Conservation (phyloP, 106 monocot species). For the Amphibolis antarctica region DNA sequence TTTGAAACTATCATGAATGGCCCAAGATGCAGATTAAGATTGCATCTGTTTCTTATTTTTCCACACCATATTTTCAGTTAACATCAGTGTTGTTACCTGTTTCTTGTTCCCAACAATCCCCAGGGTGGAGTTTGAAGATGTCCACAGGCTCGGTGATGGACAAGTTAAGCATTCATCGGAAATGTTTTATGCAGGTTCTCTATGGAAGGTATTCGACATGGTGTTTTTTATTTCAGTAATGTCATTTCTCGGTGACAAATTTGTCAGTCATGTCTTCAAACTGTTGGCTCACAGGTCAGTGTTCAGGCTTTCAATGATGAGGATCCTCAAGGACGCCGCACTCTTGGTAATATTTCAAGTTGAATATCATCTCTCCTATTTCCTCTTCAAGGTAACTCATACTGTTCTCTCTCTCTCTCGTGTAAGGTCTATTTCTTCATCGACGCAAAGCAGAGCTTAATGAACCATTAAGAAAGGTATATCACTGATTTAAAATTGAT, state of each 20-base stretch:
- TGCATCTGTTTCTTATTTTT: no score
- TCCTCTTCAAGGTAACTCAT: background rate
- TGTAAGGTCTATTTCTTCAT: constrained; percentile 85
- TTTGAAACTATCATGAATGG: background rate
- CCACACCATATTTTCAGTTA: no score
- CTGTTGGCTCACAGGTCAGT: constrained; percentile 47
- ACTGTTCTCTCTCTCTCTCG: background rate
- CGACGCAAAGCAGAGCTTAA: constrained; percentile 79
- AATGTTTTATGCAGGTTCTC: constrained; percentile 91
- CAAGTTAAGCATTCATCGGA: constrained; percentile 98
- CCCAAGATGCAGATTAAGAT: no score
- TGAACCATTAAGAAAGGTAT: constrained; percentile 76
- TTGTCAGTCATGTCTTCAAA: background rate
- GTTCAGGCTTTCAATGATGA: constrained; percentile 98
- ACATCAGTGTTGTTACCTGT: background rate
- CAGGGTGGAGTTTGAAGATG: constrained; percentile 93
- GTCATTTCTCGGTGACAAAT: background rate
- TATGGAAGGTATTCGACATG: constrained; percentile 70
- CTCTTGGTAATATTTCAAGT: constrained; percentile 48
- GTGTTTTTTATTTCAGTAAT: background rate
- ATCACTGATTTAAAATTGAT: background rate
- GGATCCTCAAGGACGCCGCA: constrained; percentile 92
- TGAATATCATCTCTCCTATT: background rate
- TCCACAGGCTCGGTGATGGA: constrained; percentile 70
- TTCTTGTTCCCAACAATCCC: background rate